These are phyloP conservation scores for Speleostelium caveatum DNA, from an alignment of 78 protist genomes.

Conservation along the genomic window DNA sequence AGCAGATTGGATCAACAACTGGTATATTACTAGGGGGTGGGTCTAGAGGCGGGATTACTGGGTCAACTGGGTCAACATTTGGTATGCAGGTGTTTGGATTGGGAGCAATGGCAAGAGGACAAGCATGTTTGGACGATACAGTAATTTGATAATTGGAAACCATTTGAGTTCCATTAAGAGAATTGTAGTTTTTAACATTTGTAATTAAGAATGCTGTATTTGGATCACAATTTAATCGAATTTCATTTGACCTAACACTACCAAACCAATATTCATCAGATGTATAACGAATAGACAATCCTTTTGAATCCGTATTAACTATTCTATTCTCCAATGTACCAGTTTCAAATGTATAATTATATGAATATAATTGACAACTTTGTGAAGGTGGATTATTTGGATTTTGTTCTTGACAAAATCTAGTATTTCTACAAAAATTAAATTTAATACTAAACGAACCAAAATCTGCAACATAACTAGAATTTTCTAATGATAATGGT, in stretches of 20 bases:
- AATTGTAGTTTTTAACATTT: neutral
- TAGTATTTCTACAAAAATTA: neutral
- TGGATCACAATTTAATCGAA: neutral
- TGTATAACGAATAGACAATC: neutral
- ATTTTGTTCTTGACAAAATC: neutral
- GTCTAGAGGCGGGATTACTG: neutral
- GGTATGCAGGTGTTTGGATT: neutral
- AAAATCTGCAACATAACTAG: neutral
- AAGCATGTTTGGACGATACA: neutral
- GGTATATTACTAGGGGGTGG: neutral
- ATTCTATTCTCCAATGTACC: neutral
- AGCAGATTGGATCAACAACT: neutral
- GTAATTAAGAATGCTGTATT: neutral
- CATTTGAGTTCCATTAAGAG: neutral
- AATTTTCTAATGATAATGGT: neutral
- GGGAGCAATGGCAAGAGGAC: neutral
- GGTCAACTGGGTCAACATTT: neutral
- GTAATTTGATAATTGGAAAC: neutral
- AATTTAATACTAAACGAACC: neutral
- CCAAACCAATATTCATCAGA: neutral
- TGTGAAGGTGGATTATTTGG: neutral
- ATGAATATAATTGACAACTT: neutral
- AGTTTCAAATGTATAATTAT: neutral
- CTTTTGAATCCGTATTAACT: neutral
- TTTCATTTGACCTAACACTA: neutral